phyloP scores from a whole-genome alignment of 345 rosid species.

The Gossypium thurberi region DNA sequence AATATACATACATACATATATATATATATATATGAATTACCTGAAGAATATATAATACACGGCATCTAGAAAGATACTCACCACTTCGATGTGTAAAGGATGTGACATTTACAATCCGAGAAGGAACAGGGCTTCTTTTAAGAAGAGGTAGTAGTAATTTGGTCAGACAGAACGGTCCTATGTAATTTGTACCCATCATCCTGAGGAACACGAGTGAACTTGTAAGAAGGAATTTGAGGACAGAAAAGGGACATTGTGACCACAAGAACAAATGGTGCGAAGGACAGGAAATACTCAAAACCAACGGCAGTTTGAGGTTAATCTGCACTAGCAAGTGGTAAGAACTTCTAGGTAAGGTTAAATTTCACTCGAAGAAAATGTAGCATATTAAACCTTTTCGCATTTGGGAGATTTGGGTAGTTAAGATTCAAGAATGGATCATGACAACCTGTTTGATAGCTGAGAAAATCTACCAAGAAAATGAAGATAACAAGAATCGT shows the following conservation, averaged over 20 bases:
- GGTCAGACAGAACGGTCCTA: slow-evolving; percentile 69
- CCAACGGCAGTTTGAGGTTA: not conserved
- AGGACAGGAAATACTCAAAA: not conserved
- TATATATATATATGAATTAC: too few species aligned
- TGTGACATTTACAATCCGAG: slow-evolving; percentile 82
- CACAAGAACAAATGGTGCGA: not conserved
- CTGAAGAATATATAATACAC: not conserved
- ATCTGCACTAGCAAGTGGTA: not conserved
- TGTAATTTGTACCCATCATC: slow-evolving; percentile 82
- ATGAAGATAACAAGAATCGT: too few species aligned
- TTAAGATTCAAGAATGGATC: too few species aligned
- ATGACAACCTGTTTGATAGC: too few species aligned
- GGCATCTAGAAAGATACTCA: slow-evolving; percentile 20
- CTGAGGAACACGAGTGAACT: slow-evolving; percentile 30
- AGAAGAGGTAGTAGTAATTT: slow-evolving; percentile 75
- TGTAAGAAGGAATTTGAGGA: not conserved
- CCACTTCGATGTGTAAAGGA: slow-evolving; percentile 86
- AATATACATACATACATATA: too few species aligned
- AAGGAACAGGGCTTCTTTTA: slow-evolving; percentile 61
- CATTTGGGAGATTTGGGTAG: not conserved
- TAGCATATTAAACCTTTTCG: not conserved
- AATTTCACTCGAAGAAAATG: slow-evolving; percentile 1
- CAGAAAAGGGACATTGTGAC: not conserved
- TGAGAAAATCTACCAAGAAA: too few species aligned
- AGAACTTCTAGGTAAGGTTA: not conserved